A percentile compares a stretch with the other conserved stretches of the same genome.
phyloP scores from a whole-genome alignment of 2,329 filamentous ascomycete genomes.

The Aspergillus felis region DNA sequence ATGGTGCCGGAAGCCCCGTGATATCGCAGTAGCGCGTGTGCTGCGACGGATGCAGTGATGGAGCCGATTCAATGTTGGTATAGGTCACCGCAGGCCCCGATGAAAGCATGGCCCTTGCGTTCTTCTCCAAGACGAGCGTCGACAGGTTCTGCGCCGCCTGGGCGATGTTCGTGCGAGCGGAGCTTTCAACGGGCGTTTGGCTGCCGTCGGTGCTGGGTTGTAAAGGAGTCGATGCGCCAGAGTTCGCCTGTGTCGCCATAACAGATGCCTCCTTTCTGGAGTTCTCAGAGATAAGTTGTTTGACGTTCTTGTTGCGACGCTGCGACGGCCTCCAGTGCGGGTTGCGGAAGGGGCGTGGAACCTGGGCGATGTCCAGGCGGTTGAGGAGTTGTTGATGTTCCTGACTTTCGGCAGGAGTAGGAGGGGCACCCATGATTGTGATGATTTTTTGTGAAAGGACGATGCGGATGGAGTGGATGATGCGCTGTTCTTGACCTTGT shows the following conservation, averaged over 20 bases:
- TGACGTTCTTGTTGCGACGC: slow-evolving; percentile 98
- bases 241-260: slow-evolving; percentile 76
- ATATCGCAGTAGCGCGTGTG: slow-evolving; percentile 93
- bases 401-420: slow-evolving; percentile 70
- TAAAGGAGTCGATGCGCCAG: slow-evolving; percentile 69
- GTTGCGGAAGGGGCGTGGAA: slow-evolving; percentile 87
- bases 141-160: slow-evolving; percentile 83
- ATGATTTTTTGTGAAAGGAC: slow-evolving; percentile 14
- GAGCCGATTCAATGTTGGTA: slow-evolving; percentile 93
- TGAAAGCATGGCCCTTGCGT: slow-evolving; percentile 43
- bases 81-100: slow-evolving; percentile 76
- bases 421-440: slow-evolving; percentile 49
- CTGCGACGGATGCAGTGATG: slow-evolving; percentile 72
- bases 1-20: slow-evolving; percentile 85
- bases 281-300: slow-evolving; percentile 88
- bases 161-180: slow-evolving; percentile 63
- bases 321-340: slow-evolving; percentile 85
- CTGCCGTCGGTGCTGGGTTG: slow-evolving; percentile 39
- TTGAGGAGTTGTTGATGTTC: slow-evolving; percentile 84
- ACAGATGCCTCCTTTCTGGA: slow-evolving; percentile 85
- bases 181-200: slow-evolving; percentile 45
- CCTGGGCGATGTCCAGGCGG: slow-evolving; percentile 81
- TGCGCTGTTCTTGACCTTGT: neutral
- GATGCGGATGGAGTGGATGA: neutral
- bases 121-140: slow-evolving; percentile 85